These are phyloP conservation scores for Fomitopsis serialis DNA, from an alignment of 768 basidiomycete species.

Conservation along the genomic window DNA sequence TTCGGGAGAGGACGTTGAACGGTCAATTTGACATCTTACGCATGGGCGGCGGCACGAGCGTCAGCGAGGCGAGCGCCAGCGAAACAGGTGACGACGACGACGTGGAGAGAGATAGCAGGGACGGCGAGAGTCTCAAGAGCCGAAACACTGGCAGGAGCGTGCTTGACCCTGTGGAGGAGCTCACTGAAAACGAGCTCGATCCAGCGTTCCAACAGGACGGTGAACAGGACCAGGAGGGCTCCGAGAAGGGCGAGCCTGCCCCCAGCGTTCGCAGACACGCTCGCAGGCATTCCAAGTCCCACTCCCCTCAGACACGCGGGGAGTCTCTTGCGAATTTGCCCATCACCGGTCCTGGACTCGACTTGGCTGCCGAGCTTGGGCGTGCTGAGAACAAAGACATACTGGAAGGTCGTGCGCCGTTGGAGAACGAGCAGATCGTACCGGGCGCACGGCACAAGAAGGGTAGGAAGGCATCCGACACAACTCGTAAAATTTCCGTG, in stretches of 20 bases:
- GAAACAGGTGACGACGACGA: conserved; percentile 24
- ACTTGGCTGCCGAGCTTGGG: conserved; percentile 88
- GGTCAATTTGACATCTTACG: conserved; percentile 80
- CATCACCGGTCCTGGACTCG: conserved; percentile 83
- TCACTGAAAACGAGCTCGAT: conserved; percentile 44
- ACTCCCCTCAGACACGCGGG: conserved; percentile 49
- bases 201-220: conserved; percentile 31
- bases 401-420: conserved; percentile 47
- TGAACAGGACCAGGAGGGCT: conserved; percentile 8
- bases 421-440: conserved; percentile 43
- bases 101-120: conserved; percentile 15
- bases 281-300: conserved; percentile 36
- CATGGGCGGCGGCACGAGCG: conserved; percentile 30
- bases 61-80: conserved; percentile 25
- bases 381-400: conserved; percentile 88
- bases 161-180: conserved; percentile 42
- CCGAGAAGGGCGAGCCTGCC: conserved; percentile 25
- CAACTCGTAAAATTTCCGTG: conserved; percentile 26
- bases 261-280: conserved; percentile 41
- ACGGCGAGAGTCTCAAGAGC: conserved; percentile 44
- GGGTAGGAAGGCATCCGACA: conserved; percentile 17
- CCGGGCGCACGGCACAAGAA: conserved; percentile 40
- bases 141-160: conserved; percentile 52
- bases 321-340: conserved; percentile 85
- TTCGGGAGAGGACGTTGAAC: conserved; percentile 85